phyloP scores from a whole-genome alignment of 352 stramenopile genomes.

The Plasmopara muralis region DNA sequence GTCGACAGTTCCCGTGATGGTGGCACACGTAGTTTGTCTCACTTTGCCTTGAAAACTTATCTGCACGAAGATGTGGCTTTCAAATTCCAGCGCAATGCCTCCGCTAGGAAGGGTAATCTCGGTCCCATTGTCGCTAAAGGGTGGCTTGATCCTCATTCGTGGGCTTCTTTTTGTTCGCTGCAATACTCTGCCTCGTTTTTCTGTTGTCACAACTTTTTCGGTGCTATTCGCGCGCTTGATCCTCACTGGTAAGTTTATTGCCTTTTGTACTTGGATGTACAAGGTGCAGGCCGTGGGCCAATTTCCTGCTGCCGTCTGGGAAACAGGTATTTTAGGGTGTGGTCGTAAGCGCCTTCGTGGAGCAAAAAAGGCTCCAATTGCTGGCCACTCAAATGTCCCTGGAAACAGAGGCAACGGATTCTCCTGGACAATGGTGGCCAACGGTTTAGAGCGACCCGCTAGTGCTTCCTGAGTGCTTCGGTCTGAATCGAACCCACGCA shows the following conservation, averaged over 20 bases:
- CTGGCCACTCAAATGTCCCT: conserved; percentile 53
- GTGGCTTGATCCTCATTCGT: conserved; percentile 2
- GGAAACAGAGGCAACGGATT: conserved; percentile 74
- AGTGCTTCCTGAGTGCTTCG: conserved; percentile 13
- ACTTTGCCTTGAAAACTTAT: conserved; percentile 76
- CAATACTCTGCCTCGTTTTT: conserved; percentile 14
- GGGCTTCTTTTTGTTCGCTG: conserved; percentile 21
- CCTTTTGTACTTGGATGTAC: conserved; percentile 81
- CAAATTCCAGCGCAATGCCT: conserved; percentile 15
- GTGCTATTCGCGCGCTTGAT: conserved; percentile 16
- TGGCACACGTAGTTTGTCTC: conserved; percentile 51
- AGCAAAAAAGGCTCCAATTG: conserved; percentile 48
- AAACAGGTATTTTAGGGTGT: conserved; percentile 19
- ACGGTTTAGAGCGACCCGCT: conserved; percentile 19
- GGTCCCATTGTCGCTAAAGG: conserved; percentile 2
- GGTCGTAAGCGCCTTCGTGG: conserved; percentile 45
- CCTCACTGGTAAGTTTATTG: conserved; percentile 64
- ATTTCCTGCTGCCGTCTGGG: conserved; percentile 19
- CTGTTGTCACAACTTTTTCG: conserved; percentile 6
- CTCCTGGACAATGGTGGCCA: conserved; percentile 80
- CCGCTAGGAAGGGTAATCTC: conserved; percentile 14
- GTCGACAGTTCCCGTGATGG: conserved; percentile 9
- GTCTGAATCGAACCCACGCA: conserved; percentile 19
- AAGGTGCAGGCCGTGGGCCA: conserved; percentile 63
- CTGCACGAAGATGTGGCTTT: conserved; percentile 73